Evolutionary conservation across 768 basidiomycete genomes (phyloP), one percentile per base, ranked within the genome.

Genomic region (Rhodotorula diobovata): DNA sequence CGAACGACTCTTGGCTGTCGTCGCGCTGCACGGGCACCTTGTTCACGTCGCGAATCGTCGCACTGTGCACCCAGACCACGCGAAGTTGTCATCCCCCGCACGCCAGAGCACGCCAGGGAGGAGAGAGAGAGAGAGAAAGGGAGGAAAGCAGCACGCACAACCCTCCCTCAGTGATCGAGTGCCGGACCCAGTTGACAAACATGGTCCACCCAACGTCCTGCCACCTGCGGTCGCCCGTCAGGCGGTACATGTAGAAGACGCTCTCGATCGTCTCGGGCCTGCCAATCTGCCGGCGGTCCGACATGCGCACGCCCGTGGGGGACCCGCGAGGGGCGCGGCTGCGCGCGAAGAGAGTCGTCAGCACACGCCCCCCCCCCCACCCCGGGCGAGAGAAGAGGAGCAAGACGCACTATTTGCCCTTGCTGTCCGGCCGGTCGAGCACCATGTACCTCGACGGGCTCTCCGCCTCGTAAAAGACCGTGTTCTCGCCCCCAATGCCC

Each of bases 141-240:
- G n/a, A n/a, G n/a, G n/a, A n/a, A n/a, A n/a, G n/a, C n/a, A n/a
- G 10, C 1, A 46, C 46, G 34, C 35, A 63, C 59, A 56, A 67
- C 35, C 73, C 73, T 23, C 60, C 46, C 50, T 63, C 58, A 3
- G 70, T 71, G 61, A 74, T 66, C 12, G 63, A 30, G 39, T 71
- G 69, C 66, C 68, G 41, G 9, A 71, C 51, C 61, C 61, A 70
- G n/a, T 48, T 41, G 45, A 60, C 66, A 25, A 83, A 83, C 83
- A 83, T 83, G 66, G 79, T 77, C 83, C 83, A 83, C 15, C 82
- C 83, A 28, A 77, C 76, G 57, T 83, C 60, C 72, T 82, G 81
- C 83, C 83, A 83, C 64, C 80, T 79, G 39, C 77, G 76, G 75
- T 83, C 81, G 21, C 82, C 83, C 2, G 82, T 82, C 0, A 82